Evolutionary conservation across 2,329 filamentous ascomycete genomes (phyloP).

Genomic region (Aspergillus proliferans): DNA sequence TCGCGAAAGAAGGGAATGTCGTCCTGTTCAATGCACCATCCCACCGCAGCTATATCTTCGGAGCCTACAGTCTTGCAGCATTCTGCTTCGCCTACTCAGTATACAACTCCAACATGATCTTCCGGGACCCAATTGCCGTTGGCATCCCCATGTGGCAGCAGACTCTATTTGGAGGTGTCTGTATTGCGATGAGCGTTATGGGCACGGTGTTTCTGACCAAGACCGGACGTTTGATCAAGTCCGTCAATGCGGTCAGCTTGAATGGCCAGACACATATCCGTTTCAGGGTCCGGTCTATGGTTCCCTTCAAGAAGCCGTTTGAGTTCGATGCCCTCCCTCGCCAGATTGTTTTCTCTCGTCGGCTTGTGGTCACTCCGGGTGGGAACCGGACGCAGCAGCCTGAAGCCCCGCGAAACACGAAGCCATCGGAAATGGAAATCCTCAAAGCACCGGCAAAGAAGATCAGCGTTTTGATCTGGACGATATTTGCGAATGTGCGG

Average conservation of each 20-base stretch:
- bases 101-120: conserved; percentile 47
- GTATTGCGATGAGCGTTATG: conserved; percentile 54
- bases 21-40: conserved; percentile 60
- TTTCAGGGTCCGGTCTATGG: conserved; percentile 30
- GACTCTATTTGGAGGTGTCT: conserved; percentile 52
- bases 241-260: conserved; percentile 48
- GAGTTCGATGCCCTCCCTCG: conserved; percentile 28
- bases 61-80: conserved; percentile 52
- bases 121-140: conserved; percentile 43
- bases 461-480: conserved; percentile 25
- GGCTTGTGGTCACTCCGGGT: conserved; percentile 25
- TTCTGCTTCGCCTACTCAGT: conserved; percentile 50
- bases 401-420: conserved; percentile 8
- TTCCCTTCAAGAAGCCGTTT: conserved; percentile 34
- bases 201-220: conserved; percentile 56
- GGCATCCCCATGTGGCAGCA: conserved; percentile 54
- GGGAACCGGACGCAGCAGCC: conserved; percentile 14
- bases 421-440: conserved; percentile 19
- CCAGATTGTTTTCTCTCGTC: conserved; percentile 29
- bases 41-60: conserved; percentile 57
- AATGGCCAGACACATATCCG: conserved; percentile 26
- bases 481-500: conserved; percentile 28
- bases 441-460: conserved; percentile 28
- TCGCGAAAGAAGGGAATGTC: conserved; percentile 53
- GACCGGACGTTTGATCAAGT: conserved; percentile 52